Base-by-base conservation (phyloP, 352 stramenopile genomes). In the Globisporangium spiculum region DNA sequence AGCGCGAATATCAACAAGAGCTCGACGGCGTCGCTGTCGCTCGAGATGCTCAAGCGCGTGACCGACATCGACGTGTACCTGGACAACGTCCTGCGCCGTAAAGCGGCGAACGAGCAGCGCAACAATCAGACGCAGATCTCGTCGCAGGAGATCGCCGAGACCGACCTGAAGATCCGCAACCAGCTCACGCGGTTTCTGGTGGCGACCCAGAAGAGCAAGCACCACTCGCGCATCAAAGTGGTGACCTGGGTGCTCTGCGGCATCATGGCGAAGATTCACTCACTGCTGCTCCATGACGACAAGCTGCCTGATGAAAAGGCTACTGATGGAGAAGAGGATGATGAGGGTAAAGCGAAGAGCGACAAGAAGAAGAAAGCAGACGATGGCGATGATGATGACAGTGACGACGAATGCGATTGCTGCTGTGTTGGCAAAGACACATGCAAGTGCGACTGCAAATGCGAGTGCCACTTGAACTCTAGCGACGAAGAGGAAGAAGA, bases 231-330 rank as follows among this genome's bases (percentile, higher is more conserved):
- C 9, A 79, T 94, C 26, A 94, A 93, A 54, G 86, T 94, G 1
- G 81, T 96, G 26, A 93, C 88, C 60, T 96, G 86, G 86, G 88
- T 96, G 12, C 73, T 96, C 30, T 96, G 86, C 30, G 88, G 86
- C 14, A 81, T 96, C 30, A 88, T 96, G 63, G 88, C 88, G 4
- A 96, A 96, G 70, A 92, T 90, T 38, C 88, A 93, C 59, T 80
- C 82, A 10, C 61, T 96, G 44, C 66, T 96, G 44, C 60, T 87
- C 52, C 82, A 83, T 9, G 81, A 92, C 50, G 87, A 94, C 60
- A 91, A 90, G 60, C 56, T 93, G 5, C 84, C 83, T 0, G 68
- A 73, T 2, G 58, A 62, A 55, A 81, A 77, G 68, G 55, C 41
- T 4, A 48, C 67, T 10, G 32, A 60, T 0, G 69, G 66, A 2